Evolutionary conservation across 1,284 basidiomycete species (phyloP).

Genomic region (Ceratobasidium sp.): DNA sequence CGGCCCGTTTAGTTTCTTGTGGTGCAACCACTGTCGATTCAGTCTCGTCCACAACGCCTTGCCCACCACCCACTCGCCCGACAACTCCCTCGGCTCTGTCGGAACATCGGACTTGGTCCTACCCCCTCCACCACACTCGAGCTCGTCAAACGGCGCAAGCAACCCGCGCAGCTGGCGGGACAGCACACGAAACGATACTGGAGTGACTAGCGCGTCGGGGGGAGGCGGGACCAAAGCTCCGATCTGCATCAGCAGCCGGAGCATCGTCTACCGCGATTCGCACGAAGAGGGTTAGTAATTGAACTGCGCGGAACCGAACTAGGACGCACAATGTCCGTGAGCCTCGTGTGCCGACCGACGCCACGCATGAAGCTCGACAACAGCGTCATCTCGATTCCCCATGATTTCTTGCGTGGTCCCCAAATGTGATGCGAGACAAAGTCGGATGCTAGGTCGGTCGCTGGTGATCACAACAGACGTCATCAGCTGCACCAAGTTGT

Average conservation of each 20-base stretch:
- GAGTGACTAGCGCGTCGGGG: slow-evolving; percentile 93
- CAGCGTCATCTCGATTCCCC: slow-evolving; percentile 91
- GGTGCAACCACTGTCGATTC: slow-evolving; percentile 76
- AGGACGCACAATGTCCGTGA: slow-evolving; percentile 81
- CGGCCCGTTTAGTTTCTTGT: slow-evolving; percentile 56
- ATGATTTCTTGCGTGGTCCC: slow-evolving; percentile 85
- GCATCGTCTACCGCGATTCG: slow-evolving; percentile 62
- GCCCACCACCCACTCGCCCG: slow-evolving; percentile 97
- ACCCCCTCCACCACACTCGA: slow-evolving; percentile 66
- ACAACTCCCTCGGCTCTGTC: slow-evolving; percentile 72
- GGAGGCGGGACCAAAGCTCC: slow-evolving; percentile 88
- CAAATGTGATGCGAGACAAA: slow-evolving; percentile 77
- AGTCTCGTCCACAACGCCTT: slow-evolving; percentile 89
- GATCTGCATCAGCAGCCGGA: slow-evolving; percentile 84
- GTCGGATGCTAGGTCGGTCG: slow-evolving; percentile 73
- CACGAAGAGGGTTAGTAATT: slow-evolving; percentile 7
- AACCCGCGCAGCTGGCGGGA: slow-evolving; percentile 79
- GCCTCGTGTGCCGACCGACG: slow-evolving; percentile 80
- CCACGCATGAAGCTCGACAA: slow-evolving; percentile 88
- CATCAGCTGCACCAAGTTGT: too few relatives aligned
- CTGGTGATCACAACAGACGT: slow-evolving; percentile 56
- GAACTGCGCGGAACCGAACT: not conserved
- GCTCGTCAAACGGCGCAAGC: slow-evolving; percentile 76
- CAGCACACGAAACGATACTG: slow-evolving; percentile 90
- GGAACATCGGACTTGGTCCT: not conserved